phyloP scores from a whole-genome alignment of 345 rosid species.

The Moricandia arvensis region DNA sequence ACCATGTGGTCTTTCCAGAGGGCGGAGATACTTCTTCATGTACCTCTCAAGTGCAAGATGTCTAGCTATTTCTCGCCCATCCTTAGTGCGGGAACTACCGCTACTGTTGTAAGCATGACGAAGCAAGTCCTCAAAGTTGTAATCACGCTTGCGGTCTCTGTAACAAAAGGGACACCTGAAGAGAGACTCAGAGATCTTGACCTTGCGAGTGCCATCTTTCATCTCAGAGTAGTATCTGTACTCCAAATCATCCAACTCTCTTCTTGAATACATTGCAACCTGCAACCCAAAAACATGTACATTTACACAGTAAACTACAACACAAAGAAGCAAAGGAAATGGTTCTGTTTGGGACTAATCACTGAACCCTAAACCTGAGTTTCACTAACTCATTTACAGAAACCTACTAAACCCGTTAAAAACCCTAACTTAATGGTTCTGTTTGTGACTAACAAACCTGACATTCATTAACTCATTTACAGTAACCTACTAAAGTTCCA shows the following conservation, averaged over 20 bases:
- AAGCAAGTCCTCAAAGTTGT: constrained; percentile 41
- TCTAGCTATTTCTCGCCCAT: constrained; percentile 41
- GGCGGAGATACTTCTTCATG: constrained; percentile 39
- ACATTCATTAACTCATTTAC: too few relatives aligned
- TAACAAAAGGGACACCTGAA: constrained; percentile 58
- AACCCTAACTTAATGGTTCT: too few relatives aligned
- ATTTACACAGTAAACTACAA: not conserved
- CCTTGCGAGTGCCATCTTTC: constrained; percentile 36
- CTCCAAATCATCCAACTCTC: constrained; percentile 46
- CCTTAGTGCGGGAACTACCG: constrained; percentile 23
- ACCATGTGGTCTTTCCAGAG: constrained; percentile 8
- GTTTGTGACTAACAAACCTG: too few relatives aligned
- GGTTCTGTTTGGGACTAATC: not conserved
- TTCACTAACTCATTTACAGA: not conserved
- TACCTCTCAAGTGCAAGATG: constrained; percentile 56
- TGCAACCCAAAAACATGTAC: not conserved
- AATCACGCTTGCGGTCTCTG: constrained; percentile 36
- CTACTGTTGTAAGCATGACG: constrained; percentile 43
- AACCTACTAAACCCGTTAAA: too few relatives aligned
- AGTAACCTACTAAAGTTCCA: not conserved
- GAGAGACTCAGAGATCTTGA: constrained; percentile 38
- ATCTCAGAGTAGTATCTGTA: constrained; percentile 45
- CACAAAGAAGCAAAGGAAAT: not conserved
- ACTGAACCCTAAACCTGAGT: not conserved
- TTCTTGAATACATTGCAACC: constrained; percentile 35